Base-by-base conservation (phyloP, 345 rosid genomes). In the Citrus cavaleriei region DNA sequence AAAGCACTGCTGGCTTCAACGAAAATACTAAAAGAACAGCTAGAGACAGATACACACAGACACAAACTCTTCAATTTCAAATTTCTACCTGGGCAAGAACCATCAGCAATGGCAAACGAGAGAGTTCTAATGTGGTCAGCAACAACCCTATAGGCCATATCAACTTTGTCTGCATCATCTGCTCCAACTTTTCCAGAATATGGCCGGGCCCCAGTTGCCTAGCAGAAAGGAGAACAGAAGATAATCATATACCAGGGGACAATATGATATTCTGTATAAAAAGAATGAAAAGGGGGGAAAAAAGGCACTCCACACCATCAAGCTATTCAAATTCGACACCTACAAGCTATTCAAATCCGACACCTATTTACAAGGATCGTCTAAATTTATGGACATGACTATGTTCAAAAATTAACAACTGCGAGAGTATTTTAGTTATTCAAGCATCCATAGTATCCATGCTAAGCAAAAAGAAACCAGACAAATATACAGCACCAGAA, bases 111-210 rank as follows among this genome's bases (percentile, higher is more conserved):
- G 30, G 98, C 98, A 91, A 96, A 89, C 21, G 98, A 94, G 35
- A 96, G 80, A 66, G 99, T 96, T 84, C 98, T 93, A 54, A 94
- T 93, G 79, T 96, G 98, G 80, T 96, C 98, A 75, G 98, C 98
- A 60, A 96, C 97, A 80, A 96, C 99, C 88, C 98, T 88, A 71
- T 96, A 96, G 42, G 98, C 99, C 98, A 96, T 91, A 85, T 96
- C 99, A 86, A 93, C 84, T 63, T 87, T 84, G 84, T 93, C 98
- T 1, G 70, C 83, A 76, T 96, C 99, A 78, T 91, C 99, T 60
- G 70, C 32, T 78, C 98, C 98, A 85, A 96, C 93, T 86, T 93
- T 94, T 81, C 99, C 98, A 78, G 95, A 79, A 85, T 96, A 96
- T 59, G 94, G 93, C 22, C 78, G 87, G n/a, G 95, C 97, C 63